These are phyloP conservation scores for Lasiosphaeris hirsuta DNA, from an alignment of 495 filamentous ascomycete species.

Conservation along the genomic window DNA sequence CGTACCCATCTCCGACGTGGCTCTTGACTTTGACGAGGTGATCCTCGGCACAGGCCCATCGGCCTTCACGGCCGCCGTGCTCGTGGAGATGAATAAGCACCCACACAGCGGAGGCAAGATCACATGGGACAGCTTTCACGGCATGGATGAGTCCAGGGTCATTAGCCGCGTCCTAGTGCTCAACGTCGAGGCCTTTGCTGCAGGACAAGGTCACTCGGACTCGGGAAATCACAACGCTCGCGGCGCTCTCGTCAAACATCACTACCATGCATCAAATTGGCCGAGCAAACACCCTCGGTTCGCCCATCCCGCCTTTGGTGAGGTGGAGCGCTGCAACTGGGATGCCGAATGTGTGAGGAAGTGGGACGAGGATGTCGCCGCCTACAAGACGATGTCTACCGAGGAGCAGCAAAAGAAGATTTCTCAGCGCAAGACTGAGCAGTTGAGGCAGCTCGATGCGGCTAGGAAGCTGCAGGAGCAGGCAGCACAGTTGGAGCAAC, in stretches of 20 bases:
- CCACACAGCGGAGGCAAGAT: conserved; percentile 21
- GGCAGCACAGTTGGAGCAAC: conserved; percentile 7
- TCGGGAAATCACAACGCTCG: conserved; percentile 56
- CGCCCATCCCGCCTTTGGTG: conserved; percentile 56
- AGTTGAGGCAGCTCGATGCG: conserved; percentile 4
- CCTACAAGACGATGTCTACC: conserved; percentile 39
- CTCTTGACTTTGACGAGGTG: conserved; percentile 61
- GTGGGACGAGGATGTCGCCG: conserved; percentile 52
- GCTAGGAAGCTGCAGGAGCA: conserved; percentile 16
- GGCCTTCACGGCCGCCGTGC: conserved; percentile 55
- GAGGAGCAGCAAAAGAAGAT: conserved; percentile 47
- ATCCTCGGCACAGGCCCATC: conserved; percentile 62
- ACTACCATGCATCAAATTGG: conserved; percentile 61
- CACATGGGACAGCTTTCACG: conserved; percentile 54
- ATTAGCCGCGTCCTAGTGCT: conserved; percentile 54
- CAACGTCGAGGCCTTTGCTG: conserved; percentile 60
- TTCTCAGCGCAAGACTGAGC: conserved; percentile 17
- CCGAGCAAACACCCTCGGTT: conserved; percentile 53
- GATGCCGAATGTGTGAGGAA: conserved; percentile 49
- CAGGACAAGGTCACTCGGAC: conserved; percentile 60
- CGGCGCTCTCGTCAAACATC: conserved; percentile 57
- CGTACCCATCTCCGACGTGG: conserved; percentile 46
- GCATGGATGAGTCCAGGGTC: conserved; percentile 52
- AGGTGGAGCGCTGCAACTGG: conserved; percentile 63
- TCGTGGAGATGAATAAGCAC: conserved; percentile 51